These are phyloP conservation scores for Pseudozyma thailandica DNA, from an alignment of 1,284 basidiomycete genomes.

Conservation along the genomic window DNA sequence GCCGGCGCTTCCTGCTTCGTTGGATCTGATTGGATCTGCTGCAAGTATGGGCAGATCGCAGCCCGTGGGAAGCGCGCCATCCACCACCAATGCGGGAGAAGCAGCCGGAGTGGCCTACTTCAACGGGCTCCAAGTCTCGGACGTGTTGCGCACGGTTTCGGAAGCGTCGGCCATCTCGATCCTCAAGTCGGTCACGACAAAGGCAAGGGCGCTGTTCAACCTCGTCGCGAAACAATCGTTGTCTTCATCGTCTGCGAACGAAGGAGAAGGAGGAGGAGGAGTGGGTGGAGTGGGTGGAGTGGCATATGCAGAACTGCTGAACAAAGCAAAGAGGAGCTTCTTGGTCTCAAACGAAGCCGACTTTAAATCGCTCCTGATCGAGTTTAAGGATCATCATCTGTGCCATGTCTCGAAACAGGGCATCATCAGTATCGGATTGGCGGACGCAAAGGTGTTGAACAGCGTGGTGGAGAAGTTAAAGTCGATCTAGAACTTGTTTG, in stretches of 20 bases:
- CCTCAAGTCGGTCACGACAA: constrained; percentile 53
- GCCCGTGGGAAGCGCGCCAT: neutral
- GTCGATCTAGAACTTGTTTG: constrained; percentile 20
- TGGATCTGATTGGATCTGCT: constrained; percentile 36
- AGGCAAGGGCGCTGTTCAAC: constrained; percentile 54
- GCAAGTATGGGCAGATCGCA: neutral
- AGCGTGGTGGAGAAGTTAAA: constrained; percentile 33
- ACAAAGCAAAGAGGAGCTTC: constrained; percentile 46
- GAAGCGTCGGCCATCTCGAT: constrained; percentile 52
- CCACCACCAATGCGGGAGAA: neutral
- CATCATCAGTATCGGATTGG: constrained; percentile 25
- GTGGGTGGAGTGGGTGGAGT: constrained; percentile 14
- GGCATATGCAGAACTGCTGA: constrained; percentile 38
- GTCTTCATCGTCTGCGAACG: neutral
- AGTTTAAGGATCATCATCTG: constrained; percentile 56
- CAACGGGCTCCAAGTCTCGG: constrained; percentile 35
- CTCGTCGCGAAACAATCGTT: constrained; percentile 37
- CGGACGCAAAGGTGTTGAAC: constrained; percentile 15
- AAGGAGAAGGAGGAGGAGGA: neutral
- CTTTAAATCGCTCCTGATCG: constrained; percentile 50
- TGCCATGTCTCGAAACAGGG: constrained; percentile 33
- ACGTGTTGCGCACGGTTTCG: constrained; percentile 28
- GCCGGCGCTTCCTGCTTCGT: constrained; percentile 25
- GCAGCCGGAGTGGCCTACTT: constrained; percentile 16
- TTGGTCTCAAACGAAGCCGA: constrained; percentile 48